Conservation (phyloP, 2,329 filamentous ascomycete genomes). For the Ophioceras dolichostomum region DNA sequence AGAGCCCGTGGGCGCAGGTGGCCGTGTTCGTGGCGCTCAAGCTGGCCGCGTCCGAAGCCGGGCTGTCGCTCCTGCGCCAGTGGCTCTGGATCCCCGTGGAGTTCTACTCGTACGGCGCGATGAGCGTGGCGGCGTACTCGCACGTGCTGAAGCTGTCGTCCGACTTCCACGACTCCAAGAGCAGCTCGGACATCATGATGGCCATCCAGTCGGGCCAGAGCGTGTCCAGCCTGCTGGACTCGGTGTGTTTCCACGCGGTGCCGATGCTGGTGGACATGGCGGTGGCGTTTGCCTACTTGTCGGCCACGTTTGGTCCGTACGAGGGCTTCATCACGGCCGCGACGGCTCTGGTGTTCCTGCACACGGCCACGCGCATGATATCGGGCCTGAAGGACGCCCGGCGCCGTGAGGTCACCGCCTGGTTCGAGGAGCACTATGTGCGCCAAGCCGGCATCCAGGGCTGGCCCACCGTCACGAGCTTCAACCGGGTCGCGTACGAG, state of each 20-base stretch:
- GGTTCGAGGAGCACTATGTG: slow-evolving; percentile 42
- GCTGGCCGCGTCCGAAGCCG: slow-evolving; percentile 40
- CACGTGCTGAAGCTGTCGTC: slow-evolving; percentile 49
- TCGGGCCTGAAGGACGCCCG: slow-evolving; percentile 34
- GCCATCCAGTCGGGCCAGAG: slow-evolving; percentile 41
- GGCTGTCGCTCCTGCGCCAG: slow-evolving; percentile 38
- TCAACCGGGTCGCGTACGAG: slow-evolving; percentile 47
- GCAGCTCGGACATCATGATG: slow-evolving; percentile 44
- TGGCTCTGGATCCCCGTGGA: slow-evolving; percentile 48
- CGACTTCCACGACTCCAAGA: slow-evolving; percentile 50
- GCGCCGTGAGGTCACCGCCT: slow-evolving; percentile 36
- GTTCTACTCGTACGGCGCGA: slow-evolving; percentile 40
- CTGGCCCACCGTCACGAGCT: slow-evolving; percentile 47
- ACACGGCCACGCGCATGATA: slow-evolving; percentile 39
- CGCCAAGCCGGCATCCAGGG: slow-evolving; percentile 43
- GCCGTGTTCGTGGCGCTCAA: slow-evolving; percentile 37
- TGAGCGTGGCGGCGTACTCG: slow-evolving; percentile 42
- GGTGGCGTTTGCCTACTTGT: slow-evolving; percentile 47
- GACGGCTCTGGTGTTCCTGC: slow-evolving; percentile 42
- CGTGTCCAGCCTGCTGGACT: slow-evolving; percentile 44
- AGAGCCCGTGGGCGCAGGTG: slow-evolving; percentile 39
- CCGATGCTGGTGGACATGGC: slow-evolving; percentile 49
- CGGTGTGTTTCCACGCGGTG: slow-evolving; percentile 42
- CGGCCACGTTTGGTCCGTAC: slow-evolving; percentile 44
- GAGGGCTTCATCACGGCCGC: slow-evolving; percentile 50